phyloP scores from a whole-genome alignment of 495 filamentous ascomycete genomes.

The Cudoniella acicularis region DNA sequence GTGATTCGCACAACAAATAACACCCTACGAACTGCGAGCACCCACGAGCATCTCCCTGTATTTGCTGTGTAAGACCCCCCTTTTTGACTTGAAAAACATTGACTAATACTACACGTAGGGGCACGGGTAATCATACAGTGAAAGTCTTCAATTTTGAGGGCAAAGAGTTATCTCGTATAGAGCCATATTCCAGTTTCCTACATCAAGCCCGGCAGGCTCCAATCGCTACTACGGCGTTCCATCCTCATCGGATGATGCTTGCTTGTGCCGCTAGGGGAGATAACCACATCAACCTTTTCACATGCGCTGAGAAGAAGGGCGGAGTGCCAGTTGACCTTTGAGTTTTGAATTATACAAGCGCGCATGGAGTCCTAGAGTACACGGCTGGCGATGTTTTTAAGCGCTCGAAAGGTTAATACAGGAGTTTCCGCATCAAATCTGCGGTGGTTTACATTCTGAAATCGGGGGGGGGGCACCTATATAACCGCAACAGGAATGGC shows the following conservation, averaged over 20 bases:
- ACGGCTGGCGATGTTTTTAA: background rate
- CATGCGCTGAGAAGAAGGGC: conserved; percentile 42
- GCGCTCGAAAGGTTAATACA: background rate
- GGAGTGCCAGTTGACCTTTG: background rate
- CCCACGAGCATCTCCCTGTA: conserved; percentile 95
- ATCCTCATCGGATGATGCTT: conserved; percentile 90
- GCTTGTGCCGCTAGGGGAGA: conserved; percentile 75
- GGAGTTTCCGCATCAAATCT: background rate
- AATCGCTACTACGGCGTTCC: conserved; percentile 87
- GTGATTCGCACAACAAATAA: conserved; percentile 73
- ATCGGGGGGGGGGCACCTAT: background rate
- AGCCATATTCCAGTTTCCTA: conserved; percentile 87
- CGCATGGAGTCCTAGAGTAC: background rate
- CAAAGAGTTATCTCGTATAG: conserved; percentile 67
- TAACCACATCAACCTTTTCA: conserved; percentile 69
- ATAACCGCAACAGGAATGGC: background rate
- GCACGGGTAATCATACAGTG: conserved; percentile 80
- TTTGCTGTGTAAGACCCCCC: conserved; percentile 78
- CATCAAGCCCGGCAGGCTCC: conserved; percentile 72
- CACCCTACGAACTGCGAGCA: conserved; percentile 77
- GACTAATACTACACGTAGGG: conserved; percentile 52
- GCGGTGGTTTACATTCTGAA: background rate
- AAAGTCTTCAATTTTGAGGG: conserved; percentile 89
- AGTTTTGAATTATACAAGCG: background rate
- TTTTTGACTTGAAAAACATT: background rate